Base-by-base conservation (phyloP, 208 protist genomes). In the Porcisia hertigi region DNA sequence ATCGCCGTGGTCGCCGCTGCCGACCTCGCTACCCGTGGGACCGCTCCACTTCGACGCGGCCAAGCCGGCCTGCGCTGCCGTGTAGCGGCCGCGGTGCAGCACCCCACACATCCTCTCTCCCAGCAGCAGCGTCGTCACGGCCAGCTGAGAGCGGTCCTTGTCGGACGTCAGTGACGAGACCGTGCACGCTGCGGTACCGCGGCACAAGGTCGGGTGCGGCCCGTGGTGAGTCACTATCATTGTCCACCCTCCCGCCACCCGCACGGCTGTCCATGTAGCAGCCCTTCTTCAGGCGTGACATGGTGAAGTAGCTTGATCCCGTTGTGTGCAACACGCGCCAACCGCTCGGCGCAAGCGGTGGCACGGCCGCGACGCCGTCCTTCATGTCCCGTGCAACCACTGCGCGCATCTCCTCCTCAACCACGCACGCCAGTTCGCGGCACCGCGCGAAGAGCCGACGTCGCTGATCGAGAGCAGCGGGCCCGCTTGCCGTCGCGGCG, bases 181-280 rank as follows among this genome's bases (percentile, higher is more conserved):
- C 87, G 71, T 89, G 84, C 18, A 95, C 82, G 75, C 91, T 95
- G 55, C 82, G 91, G 58, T 87, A 93, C 6, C 88, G 87, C 25
- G 76, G 76, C 20, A 25, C 67, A 41, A 20, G 52, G 14, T 63
- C 70, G 25, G 60, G n/a, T 23, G 63, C 36, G 25, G 39, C 60
- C 41, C 4, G 45, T 18, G 47, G 34, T 30, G 30, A 47, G 30
- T n/a, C 45, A n/a, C 60, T 30, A 1, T 12, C 23, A n/a, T 45
- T n/a, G 30, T 14, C 52, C 14, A 36, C 23, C n/a, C n/a, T n/a
- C n/a, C n/a, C n/a, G 63, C 36, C 36, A 39, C n/a, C 52, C 14
- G 34, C 23, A 18, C 55, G 8, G 23, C 52, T 41, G 25, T 30
- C 43, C 16, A 43, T 12, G 41, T 71, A 69, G 43, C 20, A 0